A percentile compares a stretch with the other conserved stretches of the same genome.
Evolutionary conservation across 1,284 basidiomycete genomes (phyloP).

Genomic region (Pterulicium gracile): DNA sequence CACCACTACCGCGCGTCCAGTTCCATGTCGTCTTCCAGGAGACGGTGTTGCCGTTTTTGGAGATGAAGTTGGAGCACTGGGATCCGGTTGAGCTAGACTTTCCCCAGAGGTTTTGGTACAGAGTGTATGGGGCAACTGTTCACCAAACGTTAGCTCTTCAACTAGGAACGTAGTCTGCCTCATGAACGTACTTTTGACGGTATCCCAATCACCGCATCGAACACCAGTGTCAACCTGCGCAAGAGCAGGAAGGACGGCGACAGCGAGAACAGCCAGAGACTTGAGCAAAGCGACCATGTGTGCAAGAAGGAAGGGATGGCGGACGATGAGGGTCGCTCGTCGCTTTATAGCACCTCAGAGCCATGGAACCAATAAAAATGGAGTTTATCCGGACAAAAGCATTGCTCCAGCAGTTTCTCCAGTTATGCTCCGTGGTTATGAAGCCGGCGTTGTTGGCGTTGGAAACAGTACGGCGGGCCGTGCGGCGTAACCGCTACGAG

Average conservation of each 20-base stretch:
- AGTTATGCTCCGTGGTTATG: background rate
- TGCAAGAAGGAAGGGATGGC: background rate
- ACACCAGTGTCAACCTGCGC: constrained; percentile 17
- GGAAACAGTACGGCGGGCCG: too few species aligned
- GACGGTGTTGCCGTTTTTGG: constrained; percentile 31
- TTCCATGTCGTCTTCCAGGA: constrained; percentile 44
- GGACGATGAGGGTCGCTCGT: too few species aligned
- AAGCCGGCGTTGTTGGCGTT: too few species aligned
- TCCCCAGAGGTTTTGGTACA: constrained; percentile 47
- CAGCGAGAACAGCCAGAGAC: background rate
- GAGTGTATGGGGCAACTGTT: constrained; percentile 32
- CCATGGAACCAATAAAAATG: background rate
- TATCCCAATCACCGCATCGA: constrained; percentile 22
- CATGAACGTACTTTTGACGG: constrained; percentile 6
- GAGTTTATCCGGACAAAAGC: background rate
- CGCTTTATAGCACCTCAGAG: background rate
- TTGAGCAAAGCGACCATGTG: background rate
- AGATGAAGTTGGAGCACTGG: constrained; percentile 43
- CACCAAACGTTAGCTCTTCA: constrained; percentile 5
- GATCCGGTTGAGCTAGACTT: constrained; percentile 31
- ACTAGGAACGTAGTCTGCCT: constrained; percentile 10
- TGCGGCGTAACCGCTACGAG: too few species aligned
- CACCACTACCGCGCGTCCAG: constrained; percentile 39
- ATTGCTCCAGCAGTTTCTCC: background rate
- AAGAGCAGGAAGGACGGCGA: background rate